Percentiles rank a stretch among this genome's conserved stretches.
Evolutionary conservation across 2,329 filamentous ascomycete species (phyloP).

Genomic region (Aspergillus uvarum): DNA sequence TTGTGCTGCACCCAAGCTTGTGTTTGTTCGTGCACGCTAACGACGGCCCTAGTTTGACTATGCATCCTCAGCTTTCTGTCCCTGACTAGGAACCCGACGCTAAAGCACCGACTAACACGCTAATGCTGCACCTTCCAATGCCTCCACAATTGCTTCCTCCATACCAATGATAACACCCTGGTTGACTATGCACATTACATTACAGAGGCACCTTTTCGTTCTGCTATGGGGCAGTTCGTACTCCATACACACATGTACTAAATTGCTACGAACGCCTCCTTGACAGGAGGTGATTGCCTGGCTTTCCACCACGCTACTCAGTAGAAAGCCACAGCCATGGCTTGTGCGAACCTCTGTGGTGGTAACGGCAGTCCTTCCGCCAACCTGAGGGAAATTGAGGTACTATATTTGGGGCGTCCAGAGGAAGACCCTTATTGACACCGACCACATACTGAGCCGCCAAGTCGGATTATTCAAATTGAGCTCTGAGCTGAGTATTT

Average conservation of each 20-base stretch:
- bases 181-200: background rate
- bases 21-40: constrained; percentile 1
- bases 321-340: background rate
- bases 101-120: constrained; percentile 1
- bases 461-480: background rate
- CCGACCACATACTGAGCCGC: background rate
- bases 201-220: background rate
- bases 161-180: background rate
- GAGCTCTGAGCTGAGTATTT: background rate
- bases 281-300: background rate
- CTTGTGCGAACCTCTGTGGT: background rate
- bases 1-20: background rate
- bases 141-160: background rate
- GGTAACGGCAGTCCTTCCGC: background rate
- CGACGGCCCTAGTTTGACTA: background rate
- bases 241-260: background rate
- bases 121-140: background rate
- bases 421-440: background rate
- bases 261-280: background rate
- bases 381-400: constrained; percentile 4
- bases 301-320: background rate
- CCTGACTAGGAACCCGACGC: constrained; percentile 6
- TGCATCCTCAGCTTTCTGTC: constrained; percentile 8
- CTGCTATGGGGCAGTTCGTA: background rate
- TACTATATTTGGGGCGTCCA: constrained; percentile 4